Percentiles rank a stretch among this genome's conserved stretches.
Evolutionary conservation across 2,329 filamentous ascomycete species (phyloP).

Genomic region (Onygenales sp.): DNA sequence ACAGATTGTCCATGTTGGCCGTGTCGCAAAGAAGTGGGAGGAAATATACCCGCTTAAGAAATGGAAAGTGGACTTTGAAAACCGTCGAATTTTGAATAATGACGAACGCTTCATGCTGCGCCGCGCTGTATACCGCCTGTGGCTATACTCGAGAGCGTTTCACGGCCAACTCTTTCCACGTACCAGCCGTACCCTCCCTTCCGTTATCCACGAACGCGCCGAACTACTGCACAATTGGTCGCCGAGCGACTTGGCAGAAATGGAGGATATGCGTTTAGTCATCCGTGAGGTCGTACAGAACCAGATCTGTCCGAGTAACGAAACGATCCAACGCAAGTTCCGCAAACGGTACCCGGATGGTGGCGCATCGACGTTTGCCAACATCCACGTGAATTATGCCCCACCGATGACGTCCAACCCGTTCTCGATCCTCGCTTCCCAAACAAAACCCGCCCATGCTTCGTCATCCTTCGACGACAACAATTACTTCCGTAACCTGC

Average conservation of each 20-base stretch:
- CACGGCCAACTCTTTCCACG: slow-evolving; percentile 44
- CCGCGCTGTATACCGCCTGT: slow-evolving; percentile 50
- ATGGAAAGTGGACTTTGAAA: slow-evolving; percentile 49
- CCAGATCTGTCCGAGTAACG: slow-evolving; percentile 54
- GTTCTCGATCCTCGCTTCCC: slow-evolving; percentile 6
- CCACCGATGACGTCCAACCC: slow-evolving; percentile 22
- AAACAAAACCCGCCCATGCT: not conserved
- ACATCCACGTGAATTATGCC: slow-evolving; percentile 43
- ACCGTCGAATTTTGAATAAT: slow-evolving; percentile 43
- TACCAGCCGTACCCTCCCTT: slow-evolving; percentile 38
- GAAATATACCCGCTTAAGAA: slow-evolving; percentile 55
- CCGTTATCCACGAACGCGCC: slow-evolving; percentile 42
- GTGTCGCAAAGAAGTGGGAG: slow-evolving; percentile 48
- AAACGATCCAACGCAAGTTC: slow-evolving; percentile 49
- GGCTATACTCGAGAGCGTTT: slow-evolving; percentile 52
- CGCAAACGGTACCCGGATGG: slow-evolving; percentile 44
- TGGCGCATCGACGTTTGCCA: slow-evolving; percentile 37
- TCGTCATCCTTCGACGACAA: not conserved
- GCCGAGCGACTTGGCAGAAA: slow-evolving; percentile 46
- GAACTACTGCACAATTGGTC: slow-evolving; percentile 51
- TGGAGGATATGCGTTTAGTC: slow-evolving; percentile 48
- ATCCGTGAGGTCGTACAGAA: slow-evolving; percentile 47
- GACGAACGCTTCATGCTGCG: slow-evolving; percentile 44
- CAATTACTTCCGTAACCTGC: not conserved
- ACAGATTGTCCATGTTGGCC: slow-evolving; percentile 46